Percentiles rank a stretch among this genome's conserved stretches.
phyloP scores from a whole-genome alignment of 1,139 yeast genomes.

The Blastobotrys malaysiensis region DNA sequence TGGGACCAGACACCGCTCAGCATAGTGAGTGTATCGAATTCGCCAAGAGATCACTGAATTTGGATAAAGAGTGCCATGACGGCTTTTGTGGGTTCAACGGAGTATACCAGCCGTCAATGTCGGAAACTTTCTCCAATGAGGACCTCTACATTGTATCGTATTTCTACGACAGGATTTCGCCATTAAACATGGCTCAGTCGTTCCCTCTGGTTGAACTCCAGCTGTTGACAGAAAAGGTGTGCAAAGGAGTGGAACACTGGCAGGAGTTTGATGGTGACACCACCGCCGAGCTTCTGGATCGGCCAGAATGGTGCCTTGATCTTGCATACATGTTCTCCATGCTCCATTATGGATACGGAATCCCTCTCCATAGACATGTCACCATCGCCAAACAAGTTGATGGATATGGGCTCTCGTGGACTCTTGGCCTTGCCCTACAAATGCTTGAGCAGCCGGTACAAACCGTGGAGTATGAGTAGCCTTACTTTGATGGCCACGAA shows the following conservation, averaged over 20 bases:
- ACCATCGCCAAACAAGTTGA: conserved; percentile 78
- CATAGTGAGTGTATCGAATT: conserved; percentile 69
- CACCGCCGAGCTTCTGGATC: conserved; percentile 53
- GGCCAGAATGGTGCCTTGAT: conserved; percentile 89
- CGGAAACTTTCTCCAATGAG: conserved; percentile 58
- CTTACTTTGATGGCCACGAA: not conserved
- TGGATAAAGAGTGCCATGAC: conserved; percentile 62
- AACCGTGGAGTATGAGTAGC: conserved; percentile 4
- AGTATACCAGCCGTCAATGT: conserved; percentile 86
- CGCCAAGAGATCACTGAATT: conserved; percentile 70
- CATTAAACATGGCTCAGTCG: conserved; percentile 79
- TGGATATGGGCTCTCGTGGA: conserved; percentile 88
- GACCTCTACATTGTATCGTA: conserved; percentile 83
- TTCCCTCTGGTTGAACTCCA: conserved; percentile 71
- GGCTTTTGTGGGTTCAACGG: conserved; percentile 92
- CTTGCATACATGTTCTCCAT: conserved; percentile 78
- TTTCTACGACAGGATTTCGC: conserved; percentile 84
- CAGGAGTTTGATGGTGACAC: conserved; percentile 51
- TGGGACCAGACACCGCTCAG: conserved; percentile 57
- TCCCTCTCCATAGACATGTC: conserved; percentile 75
- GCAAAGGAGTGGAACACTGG: conserved; percentile 76
- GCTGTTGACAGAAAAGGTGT: conserved; percentile 69
- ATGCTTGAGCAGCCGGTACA: conserved; percentile 40
- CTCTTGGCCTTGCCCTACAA: conserved; percentile 89
- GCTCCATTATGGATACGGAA: conserved; percentile 88